These are phyloP conservation scores for Orobanche coerulescens DNA, from an alignment of 257 asterid genomes.

Conservation along the genomic window DNA sequence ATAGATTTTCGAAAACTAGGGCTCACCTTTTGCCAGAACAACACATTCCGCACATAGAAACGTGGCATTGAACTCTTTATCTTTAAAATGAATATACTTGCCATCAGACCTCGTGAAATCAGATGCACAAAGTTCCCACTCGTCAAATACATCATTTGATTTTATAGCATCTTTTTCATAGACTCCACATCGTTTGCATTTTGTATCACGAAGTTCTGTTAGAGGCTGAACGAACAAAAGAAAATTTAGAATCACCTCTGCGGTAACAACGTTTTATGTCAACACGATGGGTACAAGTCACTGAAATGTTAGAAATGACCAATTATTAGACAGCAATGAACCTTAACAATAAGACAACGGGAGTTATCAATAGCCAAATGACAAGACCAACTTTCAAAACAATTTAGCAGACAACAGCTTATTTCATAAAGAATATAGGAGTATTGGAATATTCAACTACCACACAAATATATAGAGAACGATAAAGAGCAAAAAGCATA, in stretches of 20 bases:
- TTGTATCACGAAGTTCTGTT: conserved; percentile 39
- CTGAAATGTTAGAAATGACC: too few relatives aligned
- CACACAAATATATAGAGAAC: too few relatives aligned
- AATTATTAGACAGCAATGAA: too few relatives aligned
- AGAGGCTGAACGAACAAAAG: conserved; percentile 60
- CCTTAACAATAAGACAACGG: too few relatives aligned
- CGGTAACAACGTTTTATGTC: too few relatives aligned
- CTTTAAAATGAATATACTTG: conserved; percentile 33
- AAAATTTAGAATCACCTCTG: conserved; percentile 8
- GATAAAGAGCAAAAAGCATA: neutral
- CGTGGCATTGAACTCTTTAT: conserved; percentile 37
- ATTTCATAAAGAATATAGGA: too few relatives aligned
- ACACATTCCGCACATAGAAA: conserved; percentile 40
- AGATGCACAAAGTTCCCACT: conserved; percentile 82
- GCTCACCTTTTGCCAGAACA: conserved; percentile 26
- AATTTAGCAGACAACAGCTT: too few relatives aligned
- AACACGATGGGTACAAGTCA: too few relatives aligned
- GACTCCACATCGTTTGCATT: conserved; percentile 83
- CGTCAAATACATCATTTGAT: conserved; percentile 56
- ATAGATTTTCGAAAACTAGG: too few relatives aligned
- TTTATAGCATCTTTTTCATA: conserved; percentile 57
- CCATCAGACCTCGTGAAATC: conserved; percentile 58
- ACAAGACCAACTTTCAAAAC: too few relatives aligned
- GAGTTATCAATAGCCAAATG: too few relatives aligned
- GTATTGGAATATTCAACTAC: too few relatives aligned